Conservation (phyloP, 2,329 filamentous ascomycete genomes). For the Drechslera avenae region DNA sequence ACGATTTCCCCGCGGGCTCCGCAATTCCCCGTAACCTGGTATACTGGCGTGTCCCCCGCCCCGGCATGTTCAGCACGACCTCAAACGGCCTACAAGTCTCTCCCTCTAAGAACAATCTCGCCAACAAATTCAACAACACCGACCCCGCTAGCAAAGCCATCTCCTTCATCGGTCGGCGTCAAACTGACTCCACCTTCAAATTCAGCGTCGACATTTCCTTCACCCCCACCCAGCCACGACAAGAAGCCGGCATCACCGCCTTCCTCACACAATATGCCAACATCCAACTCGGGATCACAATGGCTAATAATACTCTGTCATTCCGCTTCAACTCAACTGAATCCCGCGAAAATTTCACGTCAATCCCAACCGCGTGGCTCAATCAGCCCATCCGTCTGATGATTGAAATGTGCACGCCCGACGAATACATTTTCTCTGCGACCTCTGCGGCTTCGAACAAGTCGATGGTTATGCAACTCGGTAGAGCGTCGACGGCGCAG, state of each 20-base stretch:
- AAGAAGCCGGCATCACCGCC: conserved; percentile 59
- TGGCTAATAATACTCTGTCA: conserved; percentile 27
- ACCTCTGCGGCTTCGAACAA: background rate
- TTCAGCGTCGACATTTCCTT: conserved; percentile 54
- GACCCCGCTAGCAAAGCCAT: conserved; percentile 53
- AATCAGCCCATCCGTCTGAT: conserved; percentile 37
- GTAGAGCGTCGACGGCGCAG: conserved; percentile 17
- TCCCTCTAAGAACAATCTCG: conserved; percentile 59
- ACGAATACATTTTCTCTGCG: conserved; percentile 5
- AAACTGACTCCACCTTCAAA: conserved; percentile 60
- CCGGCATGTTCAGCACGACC: conserved; percentile 3
- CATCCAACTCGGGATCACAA: conserved; percentile 51
- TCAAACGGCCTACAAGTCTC: conserved; percentile 37
- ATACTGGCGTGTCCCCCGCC: conserved; percentile 52
- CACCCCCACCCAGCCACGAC: conserved; percentile 40
- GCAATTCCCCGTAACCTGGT: conserved; percentile 58
- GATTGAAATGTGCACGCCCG: conserved; percentile 6
- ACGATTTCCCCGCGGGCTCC: conserved; percentile 53
- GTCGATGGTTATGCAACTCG: conserved; percentile 1
- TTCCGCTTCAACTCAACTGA: conserved; percentile 52
- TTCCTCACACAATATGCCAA: conserved; percentile 61
- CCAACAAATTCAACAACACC: conserved; percentile 52
- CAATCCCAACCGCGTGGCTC: conserved; percentile 50
- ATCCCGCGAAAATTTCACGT: conserved; percentile 35
- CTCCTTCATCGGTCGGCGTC: conserved; percentile 58